Evolutionary conservation across 306 rosid genomes (phyloP).

Genomic region (Medicago ruthenica): DNA sequence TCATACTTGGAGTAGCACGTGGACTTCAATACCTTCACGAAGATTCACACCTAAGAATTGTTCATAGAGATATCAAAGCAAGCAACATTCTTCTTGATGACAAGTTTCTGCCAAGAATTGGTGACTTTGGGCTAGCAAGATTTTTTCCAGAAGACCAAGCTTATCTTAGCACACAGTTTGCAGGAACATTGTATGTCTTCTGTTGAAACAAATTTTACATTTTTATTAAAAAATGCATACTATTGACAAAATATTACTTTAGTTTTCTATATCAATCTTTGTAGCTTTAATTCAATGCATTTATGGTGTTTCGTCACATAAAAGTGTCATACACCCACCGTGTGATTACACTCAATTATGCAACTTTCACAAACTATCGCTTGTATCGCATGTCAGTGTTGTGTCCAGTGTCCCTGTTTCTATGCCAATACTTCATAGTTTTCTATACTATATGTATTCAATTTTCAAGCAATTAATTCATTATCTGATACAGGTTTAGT

Average conservation of each 20-base stretch:
- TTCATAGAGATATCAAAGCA: constrained; percentile 88
- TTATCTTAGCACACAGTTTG: constrained; percentile 78
- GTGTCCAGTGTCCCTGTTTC: too few species aligned
- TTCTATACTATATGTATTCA: background rate
- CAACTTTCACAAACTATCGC: too few species aligned
- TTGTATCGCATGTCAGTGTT: too few species aligned
- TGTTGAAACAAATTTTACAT: background rate
- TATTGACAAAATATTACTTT: background rate
- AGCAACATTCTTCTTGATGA: constrained; percentile 91
- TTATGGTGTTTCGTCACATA: too few species aligned
- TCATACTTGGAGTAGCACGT: constrained; percentile 75
- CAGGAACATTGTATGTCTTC: constrained; percentile 80
- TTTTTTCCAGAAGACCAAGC: constrained; percentile 92
- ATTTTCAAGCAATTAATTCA: background rate
- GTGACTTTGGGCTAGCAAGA: constrained; percentile 85
- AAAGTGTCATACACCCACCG: too few species aligned
- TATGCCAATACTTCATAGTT: background rate
- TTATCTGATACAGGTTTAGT: background rate
- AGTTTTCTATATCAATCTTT: too few species aligned
- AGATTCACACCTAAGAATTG: constrained; percentile 74
- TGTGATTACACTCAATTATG: too few species aligned
- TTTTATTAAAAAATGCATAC: background rate
- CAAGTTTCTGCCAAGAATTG: constrained; percentile 74
- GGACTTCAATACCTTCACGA: constrained; percentile 89
- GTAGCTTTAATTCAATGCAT: too few species aligned